Conservation (phyloP, 257 asterid species). For the Solanum ossicruentum region DNA sequence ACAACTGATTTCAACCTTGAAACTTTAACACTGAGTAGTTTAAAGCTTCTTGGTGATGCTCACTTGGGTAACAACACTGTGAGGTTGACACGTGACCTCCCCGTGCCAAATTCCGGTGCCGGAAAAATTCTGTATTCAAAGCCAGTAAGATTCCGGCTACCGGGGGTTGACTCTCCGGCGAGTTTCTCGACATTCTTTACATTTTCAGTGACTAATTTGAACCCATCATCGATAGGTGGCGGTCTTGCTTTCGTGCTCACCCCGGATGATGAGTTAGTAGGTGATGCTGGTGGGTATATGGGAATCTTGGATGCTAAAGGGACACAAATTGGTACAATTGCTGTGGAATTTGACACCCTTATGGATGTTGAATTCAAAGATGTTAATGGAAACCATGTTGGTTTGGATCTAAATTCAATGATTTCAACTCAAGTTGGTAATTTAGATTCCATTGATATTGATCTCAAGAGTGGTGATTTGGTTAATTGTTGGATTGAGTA, state of each 20-base stretch:
- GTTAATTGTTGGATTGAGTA: constrained; percentile 75
- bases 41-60: constrained; percentile 79
- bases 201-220: constrained; percentile 50
- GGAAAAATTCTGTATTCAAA: constrained; percentile 54
- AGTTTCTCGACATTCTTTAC: constrained; percentile 73
- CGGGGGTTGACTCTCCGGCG: constrained; percentile 26
- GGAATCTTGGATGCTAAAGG: constrained; percentile 47
- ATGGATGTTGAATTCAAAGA: constrained; percentile 76
- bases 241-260: constrained; percentile 70
- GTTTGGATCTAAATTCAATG: constrained; percentile 70
- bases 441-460: constrained; percentile 37
- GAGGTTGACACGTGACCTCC: constrained; percentile 50
- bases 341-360: constrained; percentile 65
- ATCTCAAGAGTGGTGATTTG: constrained; percentile 71
- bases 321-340: constrained; percentile 31
- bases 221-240: constrained; percentile 78
- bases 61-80: constrained; percentile 63
- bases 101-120: constrained; percentile 73
- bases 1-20: constrained; percentile 45
- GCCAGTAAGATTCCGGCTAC: constrained; percentile 48
- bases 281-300: constrained; percentile 64
- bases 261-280: constrained; percentile 42
- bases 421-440: constrained; percentile 37
- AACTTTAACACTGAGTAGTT: constrained; percentile 37
- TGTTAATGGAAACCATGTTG: constrained; percentile 70